phyloP scores from a whole-genome alignment of 2,329 filamentous ascomycete genomes.

The Trichophyton rubrum region DNA sequence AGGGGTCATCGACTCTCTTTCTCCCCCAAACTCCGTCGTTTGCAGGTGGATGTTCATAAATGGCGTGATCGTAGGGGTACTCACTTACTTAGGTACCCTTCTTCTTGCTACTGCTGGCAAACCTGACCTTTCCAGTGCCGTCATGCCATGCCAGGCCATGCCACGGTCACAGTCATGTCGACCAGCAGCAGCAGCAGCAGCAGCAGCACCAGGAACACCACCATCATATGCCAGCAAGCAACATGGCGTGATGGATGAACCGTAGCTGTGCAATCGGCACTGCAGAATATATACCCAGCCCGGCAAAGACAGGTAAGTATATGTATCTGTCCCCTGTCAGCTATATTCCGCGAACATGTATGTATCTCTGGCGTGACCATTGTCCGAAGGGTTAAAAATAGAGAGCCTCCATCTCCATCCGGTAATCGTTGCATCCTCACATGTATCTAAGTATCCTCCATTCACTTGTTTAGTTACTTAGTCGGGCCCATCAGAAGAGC shows the following conservation, averaged over 20 bases:
- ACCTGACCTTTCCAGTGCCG: not conserved
- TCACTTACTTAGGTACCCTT: not conserved
- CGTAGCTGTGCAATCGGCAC: not conserved
- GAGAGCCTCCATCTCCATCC: not conserved
- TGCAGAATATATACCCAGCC: too few species aligned
- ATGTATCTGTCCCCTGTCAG: not conserved
- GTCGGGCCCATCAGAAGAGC: not conserved
- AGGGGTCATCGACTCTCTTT: not conserved
- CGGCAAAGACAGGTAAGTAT: not conserved
- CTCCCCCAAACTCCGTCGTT: not conserved
- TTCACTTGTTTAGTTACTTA: not conserved
- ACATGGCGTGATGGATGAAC: not conserved
- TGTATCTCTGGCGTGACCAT: not conserved
- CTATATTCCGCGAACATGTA: not conserved
- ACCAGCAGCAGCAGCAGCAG: not conserved
- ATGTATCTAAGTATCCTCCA: not conserved
- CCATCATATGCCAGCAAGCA: not conserved
- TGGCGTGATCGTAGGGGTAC: conserved; percentile 1
- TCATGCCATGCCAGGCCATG: not conserved
- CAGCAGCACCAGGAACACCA: not conserved
- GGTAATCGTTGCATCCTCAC: not conserved
- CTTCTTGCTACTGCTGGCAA: too few species aligned
- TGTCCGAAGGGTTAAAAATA: not conserved
- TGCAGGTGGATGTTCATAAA: not conserved
- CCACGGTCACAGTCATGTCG: not conserved